phyloP scores from a whole-genome alignment of 768 basidiomycete genomes.

The Termitomyces sp. region DNA sequence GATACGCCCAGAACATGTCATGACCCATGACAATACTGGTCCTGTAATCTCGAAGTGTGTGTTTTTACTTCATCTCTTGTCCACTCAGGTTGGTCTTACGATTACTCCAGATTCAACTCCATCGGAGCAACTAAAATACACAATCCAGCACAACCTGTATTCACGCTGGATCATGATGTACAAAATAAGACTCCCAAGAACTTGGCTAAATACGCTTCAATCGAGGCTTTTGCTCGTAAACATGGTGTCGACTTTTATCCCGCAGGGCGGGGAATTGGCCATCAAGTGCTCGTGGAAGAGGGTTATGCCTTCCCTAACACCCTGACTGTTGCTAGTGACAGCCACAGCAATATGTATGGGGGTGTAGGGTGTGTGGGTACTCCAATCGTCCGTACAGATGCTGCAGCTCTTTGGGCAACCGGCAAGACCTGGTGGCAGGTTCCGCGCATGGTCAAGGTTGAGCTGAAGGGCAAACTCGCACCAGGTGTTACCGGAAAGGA shows the following conservation, averaged over 20 bases:
- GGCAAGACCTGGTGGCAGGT: conserved; percentile 99
- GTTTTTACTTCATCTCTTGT: neutral
- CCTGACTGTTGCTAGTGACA: conserved; percentile 94
- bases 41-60: conserved; percentile 96
- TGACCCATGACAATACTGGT: conserved; percentile 98
- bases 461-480: conserved; percentile 75
- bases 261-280: conserved; percentile 95
- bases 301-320: conserved; percentile 97
- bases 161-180: conserved; percentile 97
- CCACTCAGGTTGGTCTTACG: conserved; percentile 2
- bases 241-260: conserved; percentile 94
- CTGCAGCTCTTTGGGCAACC: conserved; percentile 95
- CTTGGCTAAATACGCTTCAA: conserved; percentile 85
- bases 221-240: conserved; percentile 84
- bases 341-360: conserved; percentile 99
- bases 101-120: conserved; percentile 74
- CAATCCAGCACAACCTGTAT: conserved; percentile 83
- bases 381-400: conserved; percentile 94
- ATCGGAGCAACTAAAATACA: conserved; percentile 86
- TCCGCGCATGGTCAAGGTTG: conserved; percentile 93
- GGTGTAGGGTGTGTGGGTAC: conserved; percentile 97
- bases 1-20: conserved; percentile 97
- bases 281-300: conserved; percentile 96
- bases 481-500: conserved; percentile 97
- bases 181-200: conserved; percentile 94